phyloP scores from a whole-genome alignment of 2,329 filamentous ascomycete genomes.

The Pseudocercospora cruenta region DNA sequence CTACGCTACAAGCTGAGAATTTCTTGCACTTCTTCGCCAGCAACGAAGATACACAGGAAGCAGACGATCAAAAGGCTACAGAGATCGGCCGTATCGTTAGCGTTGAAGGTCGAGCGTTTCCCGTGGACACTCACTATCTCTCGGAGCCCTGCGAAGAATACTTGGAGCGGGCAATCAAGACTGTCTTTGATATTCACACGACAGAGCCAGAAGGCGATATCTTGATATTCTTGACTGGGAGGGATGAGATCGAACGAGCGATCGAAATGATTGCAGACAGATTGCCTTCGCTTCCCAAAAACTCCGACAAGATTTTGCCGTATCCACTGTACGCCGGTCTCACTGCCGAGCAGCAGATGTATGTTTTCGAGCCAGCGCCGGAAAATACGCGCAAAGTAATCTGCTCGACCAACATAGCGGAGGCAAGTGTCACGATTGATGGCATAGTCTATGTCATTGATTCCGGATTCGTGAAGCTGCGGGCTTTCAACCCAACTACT shows the following conservation, averaged over 20 bases:
- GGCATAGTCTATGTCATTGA: slow-evolving; percentile 91
- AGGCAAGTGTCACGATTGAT: slow-evolving; percentile 92
- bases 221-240: slow-evolving; percentile 85
- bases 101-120: slow-evolving; percentile 83
- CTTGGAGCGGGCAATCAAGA: slow-evolving; percentile 77
- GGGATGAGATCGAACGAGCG: slow-evolving; percentile 86
- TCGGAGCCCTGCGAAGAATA: slow-evolving; percentile 82
- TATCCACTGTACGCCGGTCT: slow-evolving; percentile 88
- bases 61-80: slow-evolving; percentile 31
- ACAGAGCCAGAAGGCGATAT: slow-evolving; percentile 84
- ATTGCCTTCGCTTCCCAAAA: slow-evolving; percentile 63
- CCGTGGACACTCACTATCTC: slow-evolving; percentile 83
- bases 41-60: slow-evolving; percentile 42
- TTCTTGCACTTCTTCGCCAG: slow-evolving; percentile 78
- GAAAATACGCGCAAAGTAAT: slow-evolving; percentile 88
- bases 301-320: slow-evolving; percentile 64
- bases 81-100: slow-evolving; percentile 70
- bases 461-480: slow-evolving; percentile 85
- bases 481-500: slow-evolving; percentile 79
- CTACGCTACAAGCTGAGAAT: slow-evolving; percentile 85
- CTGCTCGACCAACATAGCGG: slow-evolving; percentile 92
- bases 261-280: slow-evolving; percentile 80
- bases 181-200: slow-evolving; percentile 84
- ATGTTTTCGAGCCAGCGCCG: slow-evolving; percentile 83
- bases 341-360: slow-evolving; percentile 89